A percentile compares a stretch with the other conserved stretches of the same genome.
Evolutionary conservation across 257 asterid species (phyloP).

Genomic region (Thymus quinquecostatus): DNA sequence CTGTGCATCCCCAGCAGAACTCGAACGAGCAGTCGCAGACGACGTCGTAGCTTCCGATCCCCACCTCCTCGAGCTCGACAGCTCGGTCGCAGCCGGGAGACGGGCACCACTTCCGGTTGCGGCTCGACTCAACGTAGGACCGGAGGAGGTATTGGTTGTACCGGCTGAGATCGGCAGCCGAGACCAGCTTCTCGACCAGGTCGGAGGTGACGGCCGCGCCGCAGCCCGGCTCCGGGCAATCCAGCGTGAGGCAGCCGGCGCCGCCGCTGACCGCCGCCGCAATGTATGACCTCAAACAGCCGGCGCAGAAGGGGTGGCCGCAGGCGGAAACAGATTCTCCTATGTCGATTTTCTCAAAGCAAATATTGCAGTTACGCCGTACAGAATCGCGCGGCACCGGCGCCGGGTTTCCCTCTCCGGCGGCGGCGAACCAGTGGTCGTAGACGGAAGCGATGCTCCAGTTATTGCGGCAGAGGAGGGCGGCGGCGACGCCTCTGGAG

Average conservation of each 20-base stretch:
- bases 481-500: slow-evolving; percentile 29
- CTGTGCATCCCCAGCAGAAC: slow-evolving; percentile 44
- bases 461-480: slow-evolving; percentile 23
- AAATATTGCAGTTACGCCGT: slow-evolving; percentile 20
- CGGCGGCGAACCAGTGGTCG: slow-evolving; percentile 51
- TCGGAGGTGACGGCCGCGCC: slow-evolving; percentile 14
- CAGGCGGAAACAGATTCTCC: slow-evolving; percentile 15
- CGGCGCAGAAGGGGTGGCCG: slow-evolving; percentile 39
- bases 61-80: slow-evolving; percentile 5
- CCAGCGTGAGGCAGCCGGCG: slow-evolving; percentile 39
- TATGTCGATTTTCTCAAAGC: not conserved
- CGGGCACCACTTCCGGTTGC: slow-evolving; percentile 44
- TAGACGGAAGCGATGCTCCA: slow-evolving; percentile 41
- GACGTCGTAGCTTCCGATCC: slow-evolving; percentile 31
- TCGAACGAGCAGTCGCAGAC: slow-evolving; percentile 32
- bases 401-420: not conserved
- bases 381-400: not conserved
- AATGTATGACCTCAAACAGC: slow-evolving; percentile 35
- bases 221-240: slow-evolving; percentile 42
- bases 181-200: slow-evolving; percentile 23
- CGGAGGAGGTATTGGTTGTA: slow-evolving; percentile 24
- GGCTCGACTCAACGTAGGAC: slow-evolving; percentile 25
- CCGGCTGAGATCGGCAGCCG: slow-evolving; percentile 2
- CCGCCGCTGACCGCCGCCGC: slow-evolving; percentile 37
- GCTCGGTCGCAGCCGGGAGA: slow-evolving; percentile 45